Percentiles rank a stretch among this genome's conserved stretches.
These are phyloP conservation scores for Rhizopogon vulgaris DNA, from an alignment of 768 basidiomycete genomes.

Conservation along the genomic window DNA sequence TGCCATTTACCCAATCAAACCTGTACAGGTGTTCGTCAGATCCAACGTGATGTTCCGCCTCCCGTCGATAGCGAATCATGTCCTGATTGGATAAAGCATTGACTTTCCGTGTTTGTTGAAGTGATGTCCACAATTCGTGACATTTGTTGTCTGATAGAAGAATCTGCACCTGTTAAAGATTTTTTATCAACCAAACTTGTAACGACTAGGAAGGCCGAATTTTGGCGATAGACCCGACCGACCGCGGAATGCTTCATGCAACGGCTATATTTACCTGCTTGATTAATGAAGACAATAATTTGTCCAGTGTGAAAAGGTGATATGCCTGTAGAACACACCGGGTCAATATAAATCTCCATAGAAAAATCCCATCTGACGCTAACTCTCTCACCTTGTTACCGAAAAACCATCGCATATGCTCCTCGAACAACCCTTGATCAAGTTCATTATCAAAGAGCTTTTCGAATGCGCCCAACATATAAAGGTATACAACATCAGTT, in stretches of 20 bases:
- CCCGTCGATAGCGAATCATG: conserved; percentile 70
- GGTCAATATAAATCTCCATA: conserved; percentile 1
- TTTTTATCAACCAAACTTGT: neutral
- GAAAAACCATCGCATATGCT: conserved; percentile 93
- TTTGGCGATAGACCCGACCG: neutral
- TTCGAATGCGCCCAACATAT: conserved; percentile 86
- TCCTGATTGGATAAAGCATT: conserved; percentile 55
- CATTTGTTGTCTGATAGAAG: conserved; percentile 80
- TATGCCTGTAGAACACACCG: conserved; percentile 62
- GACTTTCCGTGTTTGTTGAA: conserved; percentile 56
- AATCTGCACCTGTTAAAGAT: conserved; percentile 65
- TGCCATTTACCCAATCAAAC: conserved; percentile 66
- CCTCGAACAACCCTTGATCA: conserved; percentile 89
- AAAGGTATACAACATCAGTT: conserved; percentile 75
- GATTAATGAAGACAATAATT: conserved; percentile 79
- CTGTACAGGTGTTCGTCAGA: conserved; percentile 74
- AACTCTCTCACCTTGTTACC: conserved; percentile 63
- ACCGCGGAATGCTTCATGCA: neutral
- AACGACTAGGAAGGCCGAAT: neutral
- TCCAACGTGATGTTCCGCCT: conserved; percentile 70
- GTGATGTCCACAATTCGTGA: conserved; percentile 75
- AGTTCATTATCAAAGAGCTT: conserved; percentile 91
- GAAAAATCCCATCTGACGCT: neutral
- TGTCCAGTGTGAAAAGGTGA: conserved; percentile 90
- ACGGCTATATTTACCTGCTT: conserved; percentile 65